Evolutionary conservation across 352 stramenopile genomes (phyloP).

Genomic region (Globisporangium okanoganense): DNA sequence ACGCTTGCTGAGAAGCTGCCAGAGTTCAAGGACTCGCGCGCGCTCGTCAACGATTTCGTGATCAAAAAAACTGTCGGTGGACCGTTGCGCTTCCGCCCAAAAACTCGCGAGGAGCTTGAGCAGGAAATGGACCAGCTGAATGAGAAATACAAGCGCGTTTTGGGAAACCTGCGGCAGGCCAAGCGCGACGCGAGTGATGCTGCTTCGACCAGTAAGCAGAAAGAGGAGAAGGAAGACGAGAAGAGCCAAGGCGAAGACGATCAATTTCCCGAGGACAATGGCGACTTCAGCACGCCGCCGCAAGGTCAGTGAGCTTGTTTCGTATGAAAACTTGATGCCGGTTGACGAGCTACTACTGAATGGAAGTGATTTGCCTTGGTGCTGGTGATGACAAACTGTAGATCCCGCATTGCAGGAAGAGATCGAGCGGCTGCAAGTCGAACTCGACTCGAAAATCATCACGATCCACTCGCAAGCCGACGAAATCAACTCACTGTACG

Average conservation of each 20-base stretch:
- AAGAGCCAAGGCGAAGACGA: constrained; percentile 14
- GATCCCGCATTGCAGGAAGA: constrained; percentile 47
- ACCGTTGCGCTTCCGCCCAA: constrained; percentile 78
- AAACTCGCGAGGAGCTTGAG: constrained; percentile 84
- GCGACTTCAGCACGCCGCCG: not conserved
- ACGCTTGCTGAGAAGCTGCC: constrained; percentile 54
- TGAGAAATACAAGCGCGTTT: constrained; percentile 61
- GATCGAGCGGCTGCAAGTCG: constrained; percentile 48
- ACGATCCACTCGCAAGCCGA: constrained; percentile 57
- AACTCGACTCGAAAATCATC: constrained; percentile 48
- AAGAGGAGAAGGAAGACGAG: constrained; percentile 21
- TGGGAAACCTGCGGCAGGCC: constrained; percentile 59
- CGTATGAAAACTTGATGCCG: not conserved
- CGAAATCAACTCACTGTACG: constrained; percentile 54
- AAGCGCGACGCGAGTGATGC: constrained; percentile 16
- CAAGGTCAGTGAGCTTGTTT: not conserved
- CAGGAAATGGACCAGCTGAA: constrained; percentile 72
- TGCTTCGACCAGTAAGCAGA: constrained; percentile 23
- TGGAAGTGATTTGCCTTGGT: not conserved
- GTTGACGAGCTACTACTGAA: not conserved
- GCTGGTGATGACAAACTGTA: not conserved
- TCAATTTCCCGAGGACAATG: constrained; percentile 1
- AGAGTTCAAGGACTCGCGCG: constrained; percentile 59
- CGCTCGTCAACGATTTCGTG: constrained; percentile 84
- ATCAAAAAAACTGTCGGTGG: constrained; percentile 75